Percentiles rank a stretch among this genome's conserved stretches.
These are phyloP conservation scores for Melastoma malabathricum DNA, from an alignment of 345 rosid genomes.

Conservation along the genomic window DNA sequence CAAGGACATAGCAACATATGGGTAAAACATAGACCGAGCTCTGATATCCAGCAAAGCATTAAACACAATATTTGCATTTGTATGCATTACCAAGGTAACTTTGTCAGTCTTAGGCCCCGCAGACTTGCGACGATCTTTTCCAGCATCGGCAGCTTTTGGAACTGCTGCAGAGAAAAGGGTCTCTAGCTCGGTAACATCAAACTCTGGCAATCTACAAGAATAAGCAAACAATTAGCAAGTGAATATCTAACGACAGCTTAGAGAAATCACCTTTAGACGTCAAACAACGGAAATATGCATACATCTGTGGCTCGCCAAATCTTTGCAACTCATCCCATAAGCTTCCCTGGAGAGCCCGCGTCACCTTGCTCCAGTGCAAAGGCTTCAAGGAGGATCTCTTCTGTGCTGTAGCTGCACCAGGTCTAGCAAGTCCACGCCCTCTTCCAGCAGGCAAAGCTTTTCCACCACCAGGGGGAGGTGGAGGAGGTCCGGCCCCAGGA, in stretches of 20 bases:
- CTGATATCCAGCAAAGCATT: slow-evolving; percentile 1
- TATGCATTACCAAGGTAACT: slow-evolving; percentile 68
- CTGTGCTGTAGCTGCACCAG: slow-evolving; percentile 23
- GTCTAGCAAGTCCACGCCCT: not conserved
- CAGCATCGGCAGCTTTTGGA: slow-evolving; percentile 29
- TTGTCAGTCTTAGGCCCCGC: slow-evolving; percentile 59
- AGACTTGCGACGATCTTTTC: slow-evolving; percentile 24
- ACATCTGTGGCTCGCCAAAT: slow-evolving; percentile 74
- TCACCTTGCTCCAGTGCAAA: slow-evolving; percentile 85
- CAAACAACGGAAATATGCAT: slow-evolving; percentile 10
- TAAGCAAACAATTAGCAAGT: slow-evolving; percentile 3
- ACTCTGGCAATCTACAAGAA: slow-evolving; percentile 66
- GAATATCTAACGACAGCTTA: not conserved
- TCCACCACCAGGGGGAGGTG: slow-evolving; percentile 51
- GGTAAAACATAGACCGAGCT: not conserved
- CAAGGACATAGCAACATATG: slow-evolving; percentile 9
- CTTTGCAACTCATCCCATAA: slow-evolving; percentile 96
- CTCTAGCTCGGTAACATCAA: slow-evolving; percentile 92
- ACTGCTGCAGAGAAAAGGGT: slow-evolving; percentile 72
- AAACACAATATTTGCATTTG: not conserved
- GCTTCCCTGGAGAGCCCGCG: slow-evolving; percentile 91
- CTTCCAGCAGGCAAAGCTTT: slow-evolving; percentile 23
- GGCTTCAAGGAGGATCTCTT: slow-evolving; percentile 61
- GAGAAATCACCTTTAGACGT: not conserved
- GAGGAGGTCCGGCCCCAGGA: slow-evolving; percentile 64